Evolutionary conservation across 345 rosid species (phyloP).

Genomic region (Aegle marmelos): DNA sequence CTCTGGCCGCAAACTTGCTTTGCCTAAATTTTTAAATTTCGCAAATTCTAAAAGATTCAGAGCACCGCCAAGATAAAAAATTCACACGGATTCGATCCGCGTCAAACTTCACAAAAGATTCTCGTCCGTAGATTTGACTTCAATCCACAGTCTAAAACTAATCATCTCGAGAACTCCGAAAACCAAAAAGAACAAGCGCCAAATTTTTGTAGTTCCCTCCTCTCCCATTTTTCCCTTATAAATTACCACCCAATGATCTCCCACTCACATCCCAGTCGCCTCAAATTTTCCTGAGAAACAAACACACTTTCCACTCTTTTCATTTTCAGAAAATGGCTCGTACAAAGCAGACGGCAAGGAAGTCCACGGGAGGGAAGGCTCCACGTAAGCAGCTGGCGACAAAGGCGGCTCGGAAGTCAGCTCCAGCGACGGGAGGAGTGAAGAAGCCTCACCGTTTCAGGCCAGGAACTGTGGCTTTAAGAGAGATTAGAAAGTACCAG

Average conservation of each 20-base stretch:
- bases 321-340: conserved; percentile 40
- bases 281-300: neutral
- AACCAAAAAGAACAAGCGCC: neutral
- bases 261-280: too few relatives aligned
- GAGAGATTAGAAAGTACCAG: conserved; percentile 58
- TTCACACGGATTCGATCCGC: neutral
- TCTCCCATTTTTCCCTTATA: too few relatives aligned
- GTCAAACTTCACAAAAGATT: neutral
- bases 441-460: conserved; percentile 69
- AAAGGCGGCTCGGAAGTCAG: conserved; percentile 59
- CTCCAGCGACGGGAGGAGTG: conserved; percentile 65
- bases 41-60: too few relatives aligned
- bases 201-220: neutral
- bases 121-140: neutral
- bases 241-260: too few relatives aligned
- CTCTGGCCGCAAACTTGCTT: too few relatives aligned
- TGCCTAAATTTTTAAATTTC: too few relatives aligned
- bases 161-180: neutral
- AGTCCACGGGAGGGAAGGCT: conserved; percentile 63
- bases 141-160: neutral
- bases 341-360: conserved; percentile 60
- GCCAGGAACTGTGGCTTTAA: conserved; percentile 54
- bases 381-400: conserved; percentile 65
- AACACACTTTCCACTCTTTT: neutral
- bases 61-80: too few relatives aligned